phyloP scores from a whole-genome alignment of 106 monocot species.

The Platanthera guangdongensis region DNA sequence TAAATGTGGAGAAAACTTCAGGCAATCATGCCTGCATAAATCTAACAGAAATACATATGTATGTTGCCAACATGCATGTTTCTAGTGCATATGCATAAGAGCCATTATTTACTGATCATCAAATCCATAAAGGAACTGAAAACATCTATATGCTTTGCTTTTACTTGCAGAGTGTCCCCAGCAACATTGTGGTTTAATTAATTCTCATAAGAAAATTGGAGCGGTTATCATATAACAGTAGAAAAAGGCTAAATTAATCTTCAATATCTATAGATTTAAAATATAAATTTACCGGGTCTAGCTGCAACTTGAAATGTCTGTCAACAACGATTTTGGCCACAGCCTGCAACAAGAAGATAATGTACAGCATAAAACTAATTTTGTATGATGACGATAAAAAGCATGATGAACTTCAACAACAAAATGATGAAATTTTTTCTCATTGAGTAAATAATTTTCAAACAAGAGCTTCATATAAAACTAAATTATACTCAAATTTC shows the following conservation, averaged over 20 bases:
- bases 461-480: neutral
- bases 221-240: neutral
- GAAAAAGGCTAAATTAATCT: neutral
- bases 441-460: neutral
- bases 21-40: neutral
- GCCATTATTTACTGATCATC: neutral
- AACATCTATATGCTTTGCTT: neutral
- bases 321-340: slow-evolving; percentile 58
- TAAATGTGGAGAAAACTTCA: neutral
- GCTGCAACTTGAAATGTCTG: slow-evolving; percentile 69
- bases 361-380: neutral
- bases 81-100: no score
- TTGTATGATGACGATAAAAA: neutral
- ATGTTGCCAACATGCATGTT: no score
- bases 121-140: neutral
- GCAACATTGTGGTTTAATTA: neutral
- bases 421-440: neutral
- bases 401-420: neutral
- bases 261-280: neutral
- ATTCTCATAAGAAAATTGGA: neutral
- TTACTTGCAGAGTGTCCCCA: neutral
- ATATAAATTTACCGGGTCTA: slow-evolving; percentile 59
- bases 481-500: neutral
- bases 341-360: slow-evolving; percentile 42
- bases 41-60: neutral